These are phyloP conservation scores for Arthrobotrys iridis DNA, from an alignment of 2,329 filamentous ascomycete genomes.

Conservation along the genomic window DNA sequence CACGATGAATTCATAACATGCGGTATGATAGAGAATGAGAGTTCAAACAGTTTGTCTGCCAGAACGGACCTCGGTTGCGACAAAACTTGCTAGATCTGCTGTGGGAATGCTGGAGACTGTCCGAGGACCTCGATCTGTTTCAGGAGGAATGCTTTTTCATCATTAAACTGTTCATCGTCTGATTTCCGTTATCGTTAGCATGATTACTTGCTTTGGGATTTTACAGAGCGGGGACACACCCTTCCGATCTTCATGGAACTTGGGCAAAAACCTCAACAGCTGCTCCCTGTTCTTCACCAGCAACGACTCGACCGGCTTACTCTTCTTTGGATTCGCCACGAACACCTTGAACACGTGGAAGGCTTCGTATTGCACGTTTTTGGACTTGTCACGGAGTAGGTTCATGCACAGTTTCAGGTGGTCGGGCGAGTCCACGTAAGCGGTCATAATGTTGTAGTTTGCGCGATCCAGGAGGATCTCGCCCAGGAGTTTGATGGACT, in stretches of 20 bases:
- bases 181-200: constrained; percentile 60
- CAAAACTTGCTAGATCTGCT: constrained; percentile 16
- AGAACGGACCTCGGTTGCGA: neutral
- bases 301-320: constrained; percentile 93
- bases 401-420: constrained; percentile 99
- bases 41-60: neutral
- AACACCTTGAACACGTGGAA: constrained; percentile 99
- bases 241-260: constrained; percentile 89
- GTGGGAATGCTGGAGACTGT: constrained; percentile 11
- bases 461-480: constrained; percentile 93
- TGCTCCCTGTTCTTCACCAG: constrained; percentile 95
- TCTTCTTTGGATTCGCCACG: constrained; percentile 98
- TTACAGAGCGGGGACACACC: constrained; percentile 46
- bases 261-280: constrained; percentile 84
- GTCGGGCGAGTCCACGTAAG: constrained; percentile 93
- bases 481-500: constrained; percentile 95
- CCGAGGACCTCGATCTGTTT: constrained; percentile 76
- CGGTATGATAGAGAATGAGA: neutral
- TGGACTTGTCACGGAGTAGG: constrained; percentile 89
- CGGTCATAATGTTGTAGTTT: constrained; percentile 98
- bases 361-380: constrained; percentile 99
- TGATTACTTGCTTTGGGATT: neutral
- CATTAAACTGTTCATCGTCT: constrained; percentile 97
- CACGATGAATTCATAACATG: no score
- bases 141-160: constrained; percentile 96